These are phyloP conservation scores for Arctium minus DNA, from an alignment of 129 eudicot genomes.

Conservation along the genomic window DNA sequence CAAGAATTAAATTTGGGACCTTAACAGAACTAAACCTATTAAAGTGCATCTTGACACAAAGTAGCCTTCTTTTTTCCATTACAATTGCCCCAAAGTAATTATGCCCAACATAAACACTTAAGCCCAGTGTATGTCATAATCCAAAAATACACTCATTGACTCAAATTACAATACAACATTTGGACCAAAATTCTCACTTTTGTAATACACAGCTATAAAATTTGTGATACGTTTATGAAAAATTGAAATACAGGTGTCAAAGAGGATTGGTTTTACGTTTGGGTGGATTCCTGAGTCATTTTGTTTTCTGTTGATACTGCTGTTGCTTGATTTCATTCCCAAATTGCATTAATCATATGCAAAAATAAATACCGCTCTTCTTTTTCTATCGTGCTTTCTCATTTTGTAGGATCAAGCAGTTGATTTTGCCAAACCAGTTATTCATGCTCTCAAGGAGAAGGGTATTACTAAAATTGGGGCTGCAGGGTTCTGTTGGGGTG, in stretches of 20 bases:
- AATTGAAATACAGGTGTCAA: not conserved
- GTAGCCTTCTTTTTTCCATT: not conserved
- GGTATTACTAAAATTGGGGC: constrained; percentile 80
- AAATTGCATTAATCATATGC: not conserved
- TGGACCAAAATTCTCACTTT: not conserved
- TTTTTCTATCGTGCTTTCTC: not conserved
- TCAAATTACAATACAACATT: not conserved
- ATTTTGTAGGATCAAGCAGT: constrained; percentile 25
- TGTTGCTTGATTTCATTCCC: not conserved
- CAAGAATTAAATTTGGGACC: not conserved
- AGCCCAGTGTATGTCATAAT: not conserved
- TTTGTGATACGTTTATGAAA: not conserved
- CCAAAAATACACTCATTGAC: not conserved
- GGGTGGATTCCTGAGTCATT: not conserved
- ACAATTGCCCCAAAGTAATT: not conserved
- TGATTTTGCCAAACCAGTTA: constrained; percentile 28
- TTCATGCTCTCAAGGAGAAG: constrained; percentile 61
- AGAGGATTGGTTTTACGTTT: not conserved
- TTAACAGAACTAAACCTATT: not conserved
- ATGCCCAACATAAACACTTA: not conserved
- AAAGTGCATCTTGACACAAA: not conserved
- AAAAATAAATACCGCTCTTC: not conserved
- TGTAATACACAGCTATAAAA: not conserved
- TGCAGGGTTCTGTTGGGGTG: constrained; percentile 96
- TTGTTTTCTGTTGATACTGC: no score